Conservation (phyloP, 2,329 filamentous ascomycete genomes). For the Botryotinia calthae region DNA sequence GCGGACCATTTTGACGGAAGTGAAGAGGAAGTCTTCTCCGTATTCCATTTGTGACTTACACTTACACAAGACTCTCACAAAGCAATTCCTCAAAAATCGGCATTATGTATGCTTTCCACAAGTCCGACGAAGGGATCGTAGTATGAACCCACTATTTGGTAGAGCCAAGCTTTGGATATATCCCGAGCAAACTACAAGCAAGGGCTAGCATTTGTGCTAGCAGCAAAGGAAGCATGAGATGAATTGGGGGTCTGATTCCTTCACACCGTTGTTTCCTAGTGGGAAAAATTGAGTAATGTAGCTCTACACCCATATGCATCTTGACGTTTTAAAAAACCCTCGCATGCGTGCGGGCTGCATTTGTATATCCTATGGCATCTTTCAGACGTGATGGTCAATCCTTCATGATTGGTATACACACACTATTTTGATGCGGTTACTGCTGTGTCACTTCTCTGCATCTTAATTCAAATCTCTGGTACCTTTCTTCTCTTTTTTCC, state of each 20-base stretch:
- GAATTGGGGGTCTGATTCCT: not conserved
- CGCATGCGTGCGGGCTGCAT: not conserved
- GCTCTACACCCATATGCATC: not conserved
- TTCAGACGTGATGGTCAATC: not conserved
- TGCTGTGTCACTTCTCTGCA: not conserved
- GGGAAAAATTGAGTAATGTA: not conserved
- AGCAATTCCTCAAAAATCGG: not conserved
- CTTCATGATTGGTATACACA: not conserved
- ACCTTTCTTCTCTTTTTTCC: not conserved
- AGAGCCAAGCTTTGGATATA: not conserved
- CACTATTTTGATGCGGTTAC: not conserved
- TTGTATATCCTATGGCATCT: not conserved
- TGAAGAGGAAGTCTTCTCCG: not conserved
- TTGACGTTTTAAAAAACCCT: not conserved
- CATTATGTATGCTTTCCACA: not conserved
- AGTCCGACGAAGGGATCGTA: not conserved
- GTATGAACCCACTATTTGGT: not conserved
- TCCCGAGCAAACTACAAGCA: not conserved
- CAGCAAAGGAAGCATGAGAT: not conserved
- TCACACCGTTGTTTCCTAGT: not conserved
- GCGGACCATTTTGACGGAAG: too few species aligned
- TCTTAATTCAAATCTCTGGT: not conserved
- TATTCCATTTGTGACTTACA: not conserved
- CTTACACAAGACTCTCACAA: not conserved
- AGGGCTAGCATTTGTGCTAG: not conserved